Percentiles rank a stretch among this genome's conserved stretches.
Conservation (phyloP, 257 asterid genomes). For the Solanum microdontum region DNA sequence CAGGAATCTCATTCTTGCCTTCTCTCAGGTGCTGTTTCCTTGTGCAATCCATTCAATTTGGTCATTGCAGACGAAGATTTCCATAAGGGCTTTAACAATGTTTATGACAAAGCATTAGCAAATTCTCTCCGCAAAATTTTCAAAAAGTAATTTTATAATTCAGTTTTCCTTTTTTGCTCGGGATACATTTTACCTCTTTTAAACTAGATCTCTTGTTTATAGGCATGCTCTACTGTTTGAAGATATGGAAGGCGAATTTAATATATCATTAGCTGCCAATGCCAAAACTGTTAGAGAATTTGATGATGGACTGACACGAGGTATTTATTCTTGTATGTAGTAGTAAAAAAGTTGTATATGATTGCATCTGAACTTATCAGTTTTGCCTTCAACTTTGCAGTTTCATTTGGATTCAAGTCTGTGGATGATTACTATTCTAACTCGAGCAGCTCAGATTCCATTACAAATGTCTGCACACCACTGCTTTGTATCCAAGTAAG, state of each 20-base stretch:
- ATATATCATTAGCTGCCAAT: conserved; percentile 66
- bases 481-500: conserved; percentile 93
- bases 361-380: neutral
- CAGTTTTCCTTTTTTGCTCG: neutral
- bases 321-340: conserved; percentile 26
- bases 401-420: conserved; percentile 93
- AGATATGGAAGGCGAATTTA: conserved; percentile 77
- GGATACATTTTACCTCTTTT: conserved; percentile 1
- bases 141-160: conserved; percentile 36
- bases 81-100: conserved; percentile 81
- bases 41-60: conserved; percentile 95
- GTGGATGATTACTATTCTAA: conserved; percentile 91
- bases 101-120: conserved; percentile 88
- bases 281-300: conserved; percentile 83
- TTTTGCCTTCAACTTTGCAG: conserved; percentile 22
- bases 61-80: conserved; percentile 90
- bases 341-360: neutral
- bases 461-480: conserved; percentile 59
- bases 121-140: conserved; percentile 70
- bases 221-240: conserved; percentile 90
- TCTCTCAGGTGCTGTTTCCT: conserved; percentile 88
- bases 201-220: conserved; percentile 8
- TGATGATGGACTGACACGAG: conserved; percentile 90
- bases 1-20: conserved; percentile 83
- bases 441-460: conserved; percentile 87